Percentiles rank a stretch among this genome's conserved stretches.
Conservation (phyloP, 2,329 filamentous ascomycete species). For the Talaromyces sp. region DNA sequence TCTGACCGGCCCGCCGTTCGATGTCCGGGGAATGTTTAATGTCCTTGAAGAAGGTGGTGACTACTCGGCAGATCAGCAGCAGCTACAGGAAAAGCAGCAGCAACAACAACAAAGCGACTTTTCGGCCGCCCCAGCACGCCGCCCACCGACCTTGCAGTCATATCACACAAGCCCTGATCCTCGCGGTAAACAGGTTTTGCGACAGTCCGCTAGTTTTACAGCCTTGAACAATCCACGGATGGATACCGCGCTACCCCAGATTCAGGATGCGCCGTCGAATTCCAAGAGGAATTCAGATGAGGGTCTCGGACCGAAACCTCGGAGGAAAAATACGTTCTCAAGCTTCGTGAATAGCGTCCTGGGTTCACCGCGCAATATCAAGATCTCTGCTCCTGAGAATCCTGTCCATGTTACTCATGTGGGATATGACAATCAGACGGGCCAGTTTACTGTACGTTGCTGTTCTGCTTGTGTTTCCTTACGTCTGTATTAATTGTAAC, state of each 20-base stretch:
- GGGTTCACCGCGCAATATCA: slow-evolving; percentile 81
- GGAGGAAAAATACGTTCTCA: slow-evolving; percentile 83
- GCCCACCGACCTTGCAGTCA: slow-evolving; percentile 46
- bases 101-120: slow-evolving; percentile 29
- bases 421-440: slow-evolving; percentile 92
- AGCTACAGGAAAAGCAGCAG: not conserved
- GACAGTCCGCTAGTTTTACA: slow-evolving; percentile 66
- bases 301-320: slow-evolving; percentile 59
- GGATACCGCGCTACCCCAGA: slow-evolving; percentile 48
- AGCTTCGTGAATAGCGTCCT: slow-evolving; percentile 82
- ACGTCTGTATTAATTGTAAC: slow-evolving; percentile 14
- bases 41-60: slow-evolving; percentile 41
- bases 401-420: slow-evolving; percentile 98
- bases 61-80: slow-evolving; percentile 26
- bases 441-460: slow-evolving; percentile 78
- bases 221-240: slow-evolving; percentile 48
- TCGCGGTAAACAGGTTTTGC: slow-evolving; percentile 57
- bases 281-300: slow-evolving; percentile 81
- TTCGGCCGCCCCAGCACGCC: slow-evolving; percentile 33
- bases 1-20: slow-evolving; percentile 45
- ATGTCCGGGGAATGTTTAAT: slow-evolving; percentile 46
- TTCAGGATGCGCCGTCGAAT: slow-evolving; percentile 52
- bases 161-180: slow-evolving; percentile 57
- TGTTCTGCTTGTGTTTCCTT: not conserved
- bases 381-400: slow-evolving; percentile 97